Conservation (phyloP, 306 rosid genomes). For the Ziziphus jujuba region DNA sequence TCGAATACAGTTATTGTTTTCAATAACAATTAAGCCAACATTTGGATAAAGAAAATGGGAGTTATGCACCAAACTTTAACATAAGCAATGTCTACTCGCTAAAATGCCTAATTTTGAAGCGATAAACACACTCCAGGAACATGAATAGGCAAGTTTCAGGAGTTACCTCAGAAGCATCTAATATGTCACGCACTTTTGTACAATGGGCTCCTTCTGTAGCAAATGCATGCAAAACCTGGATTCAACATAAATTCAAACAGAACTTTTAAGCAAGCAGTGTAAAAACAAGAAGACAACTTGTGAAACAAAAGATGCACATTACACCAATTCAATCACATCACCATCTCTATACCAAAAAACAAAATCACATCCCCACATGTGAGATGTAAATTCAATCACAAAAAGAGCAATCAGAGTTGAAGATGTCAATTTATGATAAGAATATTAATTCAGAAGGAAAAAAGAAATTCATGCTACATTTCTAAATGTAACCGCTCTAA, state of each 20-base stretch:
- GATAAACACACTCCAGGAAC: not conserved
- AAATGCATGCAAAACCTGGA: slow-evolving; percentile 96
- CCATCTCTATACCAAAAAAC: too few species aligned
- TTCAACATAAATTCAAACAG: slow-evolving; percentile 15
- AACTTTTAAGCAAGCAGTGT: slow-evolving; percentile 4
- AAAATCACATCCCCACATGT: too few species aligned
- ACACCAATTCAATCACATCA: not conserved
- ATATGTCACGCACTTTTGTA: slow-evolving; percentile 86
- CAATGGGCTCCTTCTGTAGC: slow-evolving; percentile 99
- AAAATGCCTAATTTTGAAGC: not conserved
- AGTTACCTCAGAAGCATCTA: slow-evolving; percentile 87
- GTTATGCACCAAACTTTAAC: not conserved
- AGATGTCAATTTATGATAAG: not conserved
- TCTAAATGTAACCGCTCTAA: slow-evolving; percentile 38
- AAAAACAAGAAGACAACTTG: not conserved
- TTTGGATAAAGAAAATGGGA: not conserved
- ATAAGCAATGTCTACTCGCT: too few species aligned
- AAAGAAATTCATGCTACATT: not conserved
- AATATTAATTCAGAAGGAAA: not conserved
- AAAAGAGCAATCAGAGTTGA: not conserved
- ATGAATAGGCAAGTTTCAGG: slow-evolving; percentile 11
- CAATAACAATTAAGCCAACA: not conserved
- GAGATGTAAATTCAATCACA: not conserved
- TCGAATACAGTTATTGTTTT: too few species aligned
- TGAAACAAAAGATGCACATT: not conserved